Conservation (phyloP, 1,139 yeast species). For the Magnusiomyces starmeri region DNA sequence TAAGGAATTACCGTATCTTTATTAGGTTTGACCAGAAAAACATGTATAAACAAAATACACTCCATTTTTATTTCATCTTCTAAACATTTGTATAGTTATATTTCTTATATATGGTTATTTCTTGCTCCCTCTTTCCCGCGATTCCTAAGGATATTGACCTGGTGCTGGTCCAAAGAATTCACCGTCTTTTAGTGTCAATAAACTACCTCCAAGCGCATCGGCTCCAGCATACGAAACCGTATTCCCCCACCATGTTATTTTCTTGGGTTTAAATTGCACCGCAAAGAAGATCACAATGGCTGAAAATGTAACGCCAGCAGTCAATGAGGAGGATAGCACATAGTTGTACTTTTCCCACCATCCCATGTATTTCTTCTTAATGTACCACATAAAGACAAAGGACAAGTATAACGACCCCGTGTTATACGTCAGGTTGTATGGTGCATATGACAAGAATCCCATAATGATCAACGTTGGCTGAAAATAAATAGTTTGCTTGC, state of each 20-base stretch:
- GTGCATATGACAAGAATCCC: neutral
- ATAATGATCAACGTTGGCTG: neutral
- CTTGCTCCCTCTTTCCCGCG: too few relatives aligned
- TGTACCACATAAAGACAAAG: conserved; percentile 36
- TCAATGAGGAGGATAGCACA: conserved; percentile 37
- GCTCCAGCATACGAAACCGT: conserved; percentile 29
- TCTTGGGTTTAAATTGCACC: conserved; percentile 38
- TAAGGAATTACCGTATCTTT: too few relatives aligned
- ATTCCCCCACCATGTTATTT: conserved; percentile 47
- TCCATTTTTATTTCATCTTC: too few relatives aligned
- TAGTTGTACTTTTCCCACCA: conserved; percentile 71
- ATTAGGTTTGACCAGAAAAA: too few relatives aligned
- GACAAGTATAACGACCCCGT: conserved; percentile 30
- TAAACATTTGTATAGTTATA: too few relatives aligned
- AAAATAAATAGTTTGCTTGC: conserved; percentile 8
- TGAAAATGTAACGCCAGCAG: conserved; percentile 41
- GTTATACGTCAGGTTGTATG: neutral
- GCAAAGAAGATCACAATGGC: conserved; percentile 42
- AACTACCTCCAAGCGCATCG: conserved; percentile 22
- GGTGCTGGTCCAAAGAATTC: conserved; percentile 13
- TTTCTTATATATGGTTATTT: too few relatives aligned
- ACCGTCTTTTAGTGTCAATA: conserved; percentile 5
- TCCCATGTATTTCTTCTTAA: conserved; percentile 29
- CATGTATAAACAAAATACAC: too few relatives aligned
- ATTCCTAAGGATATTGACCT: conserved; percentile 11